Evolutionary conservation across 257 asterid species (phyloP), one percentile per base, ranked within the genome.

Genomic region (Lycium barbarum): DNA sequence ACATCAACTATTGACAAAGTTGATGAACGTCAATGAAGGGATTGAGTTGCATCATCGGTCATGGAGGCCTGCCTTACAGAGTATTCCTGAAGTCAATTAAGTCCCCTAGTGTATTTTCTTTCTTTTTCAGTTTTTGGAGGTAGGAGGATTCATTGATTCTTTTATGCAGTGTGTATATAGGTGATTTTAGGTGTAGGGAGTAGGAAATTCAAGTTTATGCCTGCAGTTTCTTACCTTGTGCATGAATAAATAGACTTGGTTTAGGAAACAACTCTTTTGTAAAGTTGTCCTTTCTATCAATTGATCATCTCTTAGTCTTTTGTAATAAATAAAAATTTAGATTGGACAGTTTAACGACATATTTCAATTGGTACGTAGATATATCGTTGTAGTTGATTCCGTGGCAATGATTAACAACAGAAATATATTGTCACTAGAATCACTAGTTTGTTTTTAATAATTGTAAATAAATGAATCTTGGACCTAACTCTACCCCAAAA

Each of bases 21-120:
- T 93, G 68, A 83, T 85, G 86, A 72, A 85, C 80, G 79, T 22
- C 7, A 18, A 82, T 14, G 90, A 91, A 71, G 83, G 17, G 3
- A 54, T 62, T 12, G 89, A 89, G 83, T 62, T 26, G 3, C 58
- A 14, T 3, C 84, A 55, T 63, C 84, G 9, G 7, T 59, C 95
- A 0, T 91, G 94, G 95, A 88, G 38, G 55, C 94, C 96, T 5
- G 89, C 88, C 20, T 84, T 93, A 84, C 86, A 85, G 12, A 91
- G 91, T 45, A 92, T 92, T 86, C 92, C 91, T 7, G 97, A 59
- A 3, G 40, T 59, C 20, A n/a, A 80, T 43, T 58, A 54, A 12
- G 33, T 72, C 33, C 17, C 54, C 20, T 72, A 15, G 26, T 70
- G 12, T 5, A 13, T 36, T 40, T 13, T 74, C 0, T 47, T 3